Percentiles rank a stretch among this genome's conserved stretches.
These are phyloP conservation scores for Cicer judaicum DNA, from an alignment of 306 rosid species.

Conservation along the genomic window DNA sequence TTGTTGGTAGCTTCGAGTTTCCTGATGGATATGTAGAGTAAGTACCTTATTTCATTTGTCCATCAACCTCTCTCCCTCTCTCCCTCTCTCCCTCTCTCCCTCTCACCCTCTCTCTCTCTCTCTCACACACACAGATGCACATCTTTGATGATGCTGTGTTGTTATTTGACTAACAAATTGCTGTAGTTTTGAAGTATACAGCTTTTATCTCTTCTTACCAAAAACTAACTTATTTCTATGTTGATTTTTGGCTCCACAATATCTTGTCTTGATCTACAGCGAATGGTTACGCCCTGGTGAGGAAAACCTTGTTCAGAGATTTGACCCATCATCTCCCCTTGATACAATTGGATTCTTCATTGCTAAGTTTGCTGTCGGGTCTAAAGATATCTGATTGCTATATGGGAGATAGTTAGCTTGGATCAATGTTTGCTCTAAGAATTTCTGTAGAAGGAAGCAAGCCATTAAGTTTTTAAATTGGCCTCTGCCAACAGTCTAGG, in stretches of 20 bases:
- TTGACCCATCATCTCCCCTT: slow-evolving; percentile 81
- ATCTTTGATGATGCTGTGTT: not conserved
- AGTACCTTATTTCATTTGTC: slow-evolving; percentile 46
- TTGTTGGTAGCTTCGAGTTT: slow-evolving; percentile 75
- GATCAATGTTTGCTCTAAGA: slow-evolving; percentile 27
- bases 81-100: slow-evolving; percentile 19
- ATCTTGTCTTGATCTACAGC: slow-evolving; percentile 49
- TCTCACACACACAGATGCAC: not conserved
- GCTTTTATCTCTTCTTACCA: not conserved
- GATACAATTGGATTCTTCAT: slow-evolving; percentile 96
- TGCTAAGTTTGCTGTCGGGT: slow-evolving; percentile 81
- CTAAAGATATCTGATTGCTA: slow-evolving; percentile 52
- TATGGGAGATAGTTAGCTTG: slow-evolving; percentile 27
- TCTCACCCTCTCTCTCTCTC: slow-evolving; percentile 14
- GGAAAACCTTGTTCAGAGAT: slow-evolving; percentile 95
- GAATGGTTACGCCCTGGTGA: slow-evolving; percentile 93
- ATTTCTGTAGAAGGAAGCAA: slow-evolving; percentile 34
- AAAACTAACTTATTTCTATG: not conserved
- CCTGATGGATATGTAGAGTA: slow-evolving; percentile 84
- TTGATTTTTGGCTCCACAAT: slow-evolving; percentile 11
- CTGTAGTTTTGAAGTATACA: slow-evolving; percentile 1
- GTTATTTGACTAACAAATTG: slow-evolving; percentile 23
- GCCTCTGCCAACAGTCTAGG: slow-evolving; percentile 27
- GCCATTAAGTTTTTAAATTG: slow-evolving; percentile 40
- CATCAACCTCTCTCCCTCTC: slow-evolving; percentile 23